phyloP scores from a whole-genome alignment of 805 yeast species.

The Metschnikowia arizonensis region DNA sequence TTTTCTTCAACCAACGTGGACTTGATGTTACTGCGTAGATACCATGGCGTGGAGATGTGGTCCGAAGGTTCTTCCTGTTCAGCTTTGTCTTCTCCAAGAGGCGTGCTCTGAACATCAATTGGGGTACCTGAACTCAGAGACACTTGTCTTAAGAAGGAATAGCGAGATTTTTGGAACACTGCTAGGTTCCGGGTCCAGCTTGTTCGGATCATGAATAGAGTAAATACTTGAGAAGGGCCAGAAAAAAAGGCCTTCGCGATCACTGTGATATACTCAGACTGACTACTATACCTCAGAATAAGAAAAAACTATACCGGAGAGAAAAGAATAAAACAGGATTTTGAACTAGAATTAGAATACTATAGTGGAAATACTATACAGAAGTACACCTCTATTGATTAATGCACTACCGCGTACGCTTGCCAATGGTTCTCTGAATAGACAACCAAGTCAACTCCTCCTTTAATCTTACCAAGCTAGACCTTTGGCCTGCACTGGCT shows the following conservation, averaged over 20 bases:
- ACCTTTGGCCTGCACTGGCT: too few species aligned
- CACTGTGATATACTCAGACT: too few species aligned
- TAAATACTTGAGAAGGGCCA: not conserved
- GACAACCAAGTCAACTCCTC: too few species aligned
- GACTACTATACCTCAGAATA: too few species aligned
- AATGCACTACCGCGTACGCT: too few species aligned
- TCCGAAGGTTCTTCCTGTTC: not conserved
- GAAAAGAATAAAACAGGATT: too few species aligned
- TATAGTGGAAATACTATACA: too few species aligned
- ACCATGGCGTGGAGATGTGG: constrained; percentile 50
- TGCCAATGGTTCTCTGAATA: too few species aligned
- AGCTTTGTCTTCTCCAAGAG: not conserved
- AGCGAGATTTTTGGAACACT: not conserved
- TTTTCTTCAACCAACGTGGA: constrained; percentile 25
- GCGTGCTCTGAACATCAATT: not conserved
- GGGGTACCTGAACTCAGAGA: not conserved
- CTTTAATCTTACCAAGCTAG: too few species aligned
- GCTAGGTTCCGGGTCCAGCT: not conserved
- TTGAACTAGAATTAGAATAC: too few species aligned
- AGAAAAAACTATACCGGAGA: too few species aligned
- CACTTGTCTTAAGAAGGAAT: not conserved
- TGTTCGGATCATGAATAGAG: not conserved
- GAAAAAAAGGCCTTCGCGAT: constrained; percentile 3
- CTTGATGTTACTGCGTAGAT: constrained; percentile 44
- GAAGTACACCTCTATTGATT: too few species aligned